Base-by-base conservation (phyloP, 2,329 filamentous ascomycete species). In the Epichloe uncinata region DNA sequence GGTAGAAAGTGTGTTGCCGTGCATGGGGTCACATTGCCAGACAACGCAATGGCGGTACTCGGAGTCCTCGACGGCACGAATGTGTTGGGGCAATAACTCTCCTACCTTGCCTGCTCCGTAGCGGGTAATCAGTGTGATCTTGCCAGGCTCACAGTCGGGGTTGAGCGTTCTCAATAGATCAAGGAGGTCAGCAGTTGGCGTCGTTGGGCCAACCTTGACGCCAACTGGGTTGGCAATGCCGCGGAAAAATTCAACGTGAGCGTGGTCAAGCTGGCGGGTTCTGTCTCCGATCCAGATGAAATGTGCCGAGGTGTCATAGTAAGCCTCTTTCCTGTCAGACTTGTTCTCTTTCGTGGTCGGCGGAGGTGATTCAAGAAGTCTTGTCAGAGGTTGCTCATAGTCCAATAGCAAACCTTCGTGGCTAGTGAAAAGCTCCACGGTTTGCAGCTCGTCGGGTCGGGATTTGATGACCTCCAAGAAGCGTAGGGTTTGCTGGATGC, bases 21-120 rank as follows among this genome's bases (percentile, higher is more conserved):
- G 93, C 93, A 98, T 98, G 20, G 93, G 93, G 68, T 98, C 93
- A 69, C 91, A 97, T 70, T 97, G 93, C 91, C 91, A 97, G 58
- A 96, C 87, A 4, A 95, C 88, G 20, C 67, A 69, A 47, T 73
- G 66, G 44, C 66, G 66, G 66, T 80, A 81, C 67, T 82, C 88
- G 51, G 85, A 90, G 58, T 75, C 75, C 65, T 93, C 85, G 26
- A 98, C 91, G 37, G 87, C 88, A 57, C 85, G 81, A 63, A 98
- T 97, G 67, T 97, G 93, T 8, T 72, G 74, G 0, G 89, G 87
- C 0, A 98, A 78, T 54, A 95, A 79, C 5, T 77, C 68, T 46
- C 79, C 73, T 41, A 98, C 87, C 57, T 85, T 86, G 41, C 72
- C 71, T 15, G 87, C 86, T 53, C 93, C 93, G 69, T 97, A 97